A percentile compares a stretch with the other conserved stretches of the same genome.
These are phyloP conservation scores for Pezicula neosporulosa DNA, from an alignment of 2,329 filamentous ascomycete species.

Conservation along the genomic window DNA sequence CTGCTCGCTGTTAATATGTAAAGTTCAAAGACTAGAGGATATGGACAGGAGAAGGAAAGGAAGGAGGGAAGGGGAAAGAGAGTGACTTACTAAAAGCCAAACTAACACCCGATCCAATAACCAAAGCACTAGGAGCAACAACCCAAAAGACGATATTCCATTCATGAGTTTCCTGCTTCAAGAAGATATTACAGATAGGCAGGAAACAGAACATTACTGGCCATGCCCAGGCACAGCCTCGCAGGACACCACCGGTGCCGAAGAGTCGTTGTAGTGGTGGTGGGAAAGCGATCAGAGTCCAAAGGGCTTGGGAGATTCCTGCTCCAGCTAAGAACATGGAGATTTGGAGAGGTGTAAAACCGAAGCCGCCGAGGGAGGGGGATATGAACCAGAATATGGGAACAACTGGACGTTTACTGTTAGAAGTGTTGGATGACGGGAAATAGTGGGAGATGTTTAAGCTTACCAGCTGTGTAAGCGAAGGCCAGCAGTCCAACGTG, in stretches of 20 bases:
- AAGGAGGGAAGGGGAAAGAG: conserved; percentile 31
- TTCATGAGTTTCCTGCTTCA: conserved; percentile 35
- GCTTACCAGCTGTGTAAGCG: conserved; percentile 58
- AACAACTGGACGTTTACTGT: conserved; percentile 35
- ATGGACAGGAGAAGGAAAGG: conserved; percentile 60
- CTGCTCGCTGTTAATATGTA: conserved; percentile 44
- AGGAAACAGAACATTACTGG: conserved; percentile 58
- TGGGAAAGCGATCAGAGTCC: conserved; percentile 70
- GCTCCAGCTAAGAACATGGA: conserved; percentile 61
- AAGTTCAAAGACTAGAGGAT: conserved; percentile 21
- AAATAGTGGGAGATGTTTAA: not conserved
- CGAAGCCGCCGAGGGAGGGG: conserved; percentile 59
- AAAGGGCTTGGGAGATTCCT: conserved; percentile 65
- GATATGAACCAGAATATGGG: conserved; percentile 68
- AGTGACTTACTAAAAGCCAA: conserved; percentile 46
- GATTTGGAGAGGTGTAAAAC: conserved; percentile 60
- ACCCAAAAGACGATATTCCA: conserved; percentile 31
- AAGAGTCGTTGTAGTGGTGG: conserved; percentile 56
- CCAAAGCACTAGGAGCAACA: conserved; percentile 44
- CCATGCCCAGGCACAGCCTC: conserved; percentile 53
- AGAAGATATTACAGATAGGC: conserved; percentile 54
- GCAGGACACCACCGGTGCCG: conserved; percentile 65
- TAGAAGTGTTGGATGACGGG: not conserved
- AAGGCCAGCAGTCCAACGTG: conserved; percentile 68
- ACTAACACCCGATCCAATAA: conserved; percentile 43